These are phyloP conservation scores for Vaccinium corymbosum DNA, from an alignment of 148 eudicot genomes.

Conservation along the genomic window DNA sequence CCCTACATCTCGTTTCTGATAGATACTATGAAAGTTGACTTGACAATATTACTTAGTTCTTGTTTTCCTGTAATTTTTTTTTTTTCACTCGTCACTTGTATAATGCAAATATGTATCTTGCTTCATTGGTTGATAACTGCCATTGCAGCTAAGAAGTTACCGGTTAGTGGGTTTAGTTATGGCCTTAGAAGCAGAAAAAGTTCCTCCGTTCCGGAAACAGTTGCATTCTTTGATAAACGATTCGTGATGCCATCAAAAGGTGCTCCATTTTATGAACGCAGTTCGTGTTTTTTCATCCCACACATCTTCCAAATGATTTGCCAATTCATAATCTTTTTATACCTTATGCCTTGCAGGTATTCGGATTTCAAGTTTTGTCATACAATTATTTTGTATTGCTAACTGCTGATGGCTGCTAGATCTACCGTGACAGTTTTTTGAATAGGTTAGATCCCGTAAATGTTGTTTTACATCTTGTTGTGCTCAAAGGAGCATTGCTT, in stretches of 20 bases:
- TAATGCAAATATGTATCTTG: neutral
- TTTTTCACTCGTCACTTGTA: neutral
- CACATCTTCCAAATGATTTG: neutral
- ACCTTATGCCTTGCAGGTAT: neutral
- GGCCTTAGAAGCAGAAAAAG: constrained; percentile 68
- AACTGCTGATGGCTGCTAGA: neutral
- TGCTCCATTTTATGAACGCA: neutral
- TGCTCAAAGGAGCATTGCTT: constrained; percentile 1
- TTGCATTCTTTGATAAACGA: constrained; percentile 62
- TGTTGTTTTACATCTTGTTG: constrained; percentile 6
- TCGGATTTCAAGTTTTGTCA: neutral
- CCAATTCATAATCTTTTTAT: neutral
- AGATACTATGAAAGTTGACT: neutral
- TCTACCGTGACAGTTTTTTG: neutral
- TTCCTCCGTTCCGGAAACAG: constrained; percentile 46
- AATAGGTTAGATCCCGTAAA: neutral
- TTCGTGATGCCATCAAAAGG: constrained; percentile 23
- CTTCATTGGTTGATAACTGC: constrained; percentile 3
- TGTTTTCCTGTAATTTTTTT: neutral
- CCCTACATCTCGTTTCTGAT: neutral
- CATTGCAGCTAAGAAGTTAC: constrained; percentile 67
- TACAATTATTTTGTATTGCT: neutral
- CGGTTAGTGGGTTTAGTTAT: constrained; percentile 72
- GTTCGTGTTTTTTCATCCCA: neutral
- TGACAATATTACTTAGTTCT: no score